A percentile compares a stretch with the other conserved stretches of the same genome.
phyloP scores from a whole-genome alignment of 2,329 filamentous ascomycete species.

The Pseudogymnoascus sp. region DNA sequence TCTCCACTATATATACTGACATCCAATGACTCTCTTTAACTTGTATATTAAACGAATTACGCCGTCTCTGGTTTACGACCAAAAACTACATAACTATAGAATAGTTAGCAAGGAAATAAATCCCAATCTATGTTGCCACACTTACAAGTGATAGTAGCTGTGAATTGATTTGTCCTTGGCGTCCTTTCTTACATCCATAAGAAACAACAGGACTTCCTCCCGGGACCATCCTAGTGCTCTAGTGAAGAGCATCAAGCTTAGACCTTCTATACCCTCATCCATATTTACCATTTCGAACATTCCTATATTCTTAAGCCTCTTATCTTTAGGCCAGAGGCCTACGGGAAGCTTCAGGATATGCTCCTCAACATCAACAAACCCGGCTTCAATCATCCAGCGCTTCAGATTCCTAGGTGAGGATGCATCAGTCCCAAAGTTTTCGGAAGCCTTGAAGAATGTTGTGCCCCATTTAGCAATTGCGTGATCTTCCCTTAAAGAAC shows the following conservation, averaged over 20 bases:
- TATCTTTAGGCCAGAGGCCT: constrained; percentile 40
- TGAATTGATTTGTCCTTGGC: neutral
- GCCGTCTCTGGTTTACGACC: neutral
- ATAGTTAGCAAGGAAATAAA: neutral
- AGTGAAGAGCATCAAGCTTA: neutral
- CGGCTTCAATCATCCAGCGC: constrained; percentile 23
- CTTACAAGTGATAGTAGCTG: neutral
- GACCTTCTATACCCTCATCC: neutral
- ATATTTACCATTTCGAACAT: neutral
- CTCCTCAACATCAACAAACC: constrained; percentile 34
- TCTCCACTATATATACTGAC: neutral
- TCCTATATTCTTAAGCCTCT: constrained; percentile 37
- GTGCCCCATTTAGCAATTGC: constrained; percentile 17
- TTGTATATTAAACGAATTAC: neutral
- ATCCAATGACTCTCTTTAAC: neutral
- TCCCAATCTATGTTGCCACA: neutral
- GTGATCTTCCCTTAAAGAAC: constrained; percentile 13
- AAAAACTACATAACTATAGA: neutral
- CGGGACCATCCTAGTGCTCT: neutral
- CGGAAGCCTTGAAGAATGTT: constrained; percentile 33
- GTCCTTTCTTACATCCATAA: neutral
- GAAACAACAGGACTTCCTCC: neutral
- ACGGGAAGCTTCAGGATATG: constrained; percentile 39
- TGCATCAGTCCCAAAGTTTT: constrained; percentile 27
- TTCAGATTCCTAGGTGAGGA: neutral